Conservation (phyloP, 345 rosid genomes). For the Gossypium australe region DNA sequence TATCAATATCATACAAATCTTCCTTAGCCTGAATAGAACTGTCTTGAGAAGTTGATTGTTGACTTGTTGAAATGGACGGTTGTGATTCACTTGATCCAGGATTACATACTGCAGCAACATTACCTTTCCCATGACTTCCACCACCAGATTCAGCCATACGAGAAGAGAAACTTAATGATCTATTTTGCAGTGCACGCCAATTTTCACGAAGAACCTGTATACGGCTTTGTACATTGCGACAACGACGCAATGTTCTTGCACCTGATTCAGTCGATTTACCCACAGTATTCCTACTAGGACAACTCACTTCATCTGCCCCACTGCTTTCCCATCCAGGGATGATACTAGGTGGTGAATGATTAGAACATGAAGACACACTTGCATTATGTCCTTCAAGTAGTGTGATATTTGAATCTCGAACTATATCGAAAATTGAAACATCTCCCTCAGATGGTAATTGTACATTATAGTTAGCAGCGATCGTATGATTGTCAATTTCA, state of each 20-base stretch:
- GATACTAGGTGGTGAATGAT: background rate
- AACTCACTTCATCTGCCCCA: slow-evolving; percentile 12
- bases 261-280: slow-evolving; percentile 15
- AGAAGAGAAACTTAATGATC: slow-evolving; percentile 39
- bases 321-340: background rate
- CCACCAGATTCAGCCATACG: slow-evolving; percentile 18
- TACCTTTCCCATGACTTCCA: slow-evolving; percentile 4
- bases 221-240: slow-evolving; percentile 39
- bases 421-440: slow-evolving; percentile 33
- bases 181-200: slow-evolving; percentile 43
- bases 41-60: slow-evolving; percentile 14
- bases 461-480: slow-evolving; percentile 3
- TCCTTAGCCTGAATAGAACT: slow-evolving; percentile 2
- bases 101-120: background rate
- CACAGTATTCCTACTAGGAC: slow-evolving; percentile 3
- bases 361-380: background rate
- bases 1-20: slow-evolving; percentile 25
- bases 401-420: slow-evolving; percentile 17
- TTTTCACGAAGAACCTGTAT: slow-evolving; percentile 43
- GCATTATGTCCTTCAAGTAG: background rate
- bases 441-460: background rate
- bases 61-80: slow-evolving; percentile 21
- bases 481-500: slow-evolving; percentile 7
- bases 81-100: slow-evolving; percentile 17
- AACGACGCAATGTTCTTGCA: slow-evolving; percentile 41